These are phyloP conservation scores for Arthrinium phaeospermum DNA, from an alignment of 2,329 filamentous ascomycete species.

Conservation along the genomic window DNA sequence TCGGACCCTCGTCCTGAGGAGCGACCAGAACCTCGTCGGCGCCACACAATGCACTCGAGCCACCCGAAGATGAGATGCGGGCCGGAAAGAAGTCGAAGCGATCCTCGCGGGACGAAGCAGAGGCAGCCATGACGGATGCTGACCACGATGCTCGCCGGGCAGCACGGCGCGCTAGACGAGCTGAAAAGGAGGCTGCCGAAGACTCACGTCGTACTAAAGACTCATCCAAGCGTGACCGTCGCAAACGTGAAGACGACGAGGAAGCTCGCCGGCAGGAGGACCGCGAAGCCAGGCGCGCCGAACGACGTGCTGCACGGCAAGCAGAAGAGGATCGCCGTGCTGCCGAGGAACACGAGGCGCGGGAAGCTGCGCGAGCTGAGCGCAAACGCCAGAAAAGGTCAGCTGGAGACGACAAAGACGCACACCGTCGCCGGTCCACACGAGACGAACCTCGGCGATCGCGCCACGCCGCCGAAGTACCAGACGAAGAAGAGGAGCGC, in stretches of 20 bases:
- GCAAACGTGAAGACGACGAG: slow-evolving; percentile 61
- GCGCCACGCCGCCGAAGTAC: slow-evolving; percentile 44
- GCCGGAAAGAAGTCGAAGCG: slow-evolving; percentile 43
- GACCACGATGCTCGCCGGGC: slow-evolving; percentile 67
- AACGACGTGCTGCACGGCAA: slow-evolving; percentile 54
- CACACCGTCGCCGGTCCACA: slow-evolving; percentile 40
- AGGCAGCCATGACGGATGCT: slow-evolving; percentile 57
- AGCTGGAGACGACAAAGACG: slow-evolving; percentile 49
- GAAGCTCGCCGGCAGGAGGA: slow-evolving; percentile 58
- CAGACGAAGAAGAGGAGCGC: slow-evolving; percentile 59
- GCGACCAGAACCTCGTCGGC: slow-evolving; percentile 53
- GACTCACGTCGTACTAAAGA: slow-evolving; percentile 64
- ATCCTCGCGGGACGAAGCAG: slow-evolving; percentile 45
- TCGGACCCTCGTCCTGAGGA: slow-evolving; percentile 38
- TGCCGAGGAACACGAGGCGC: slow-evolving; percentile 49
- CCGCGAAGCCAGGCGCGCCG: slow-evolving; percentile 63
- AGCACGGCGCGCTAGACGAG: slow-evolving; percentile 64
- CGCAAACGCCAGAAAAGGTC: slow-evolving; percentile 43
- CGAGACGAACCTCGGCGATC: slow-evolving; percentile 56
- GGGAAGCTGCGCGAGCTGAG: slow-evolving; percentile 47
- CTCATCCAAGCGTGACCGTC: slow-evolving; percentile 60
- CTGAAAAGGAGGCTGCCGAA: slow-evolving; percentile 58
- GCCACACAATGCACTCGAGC: slow-evolving; percentile 51
- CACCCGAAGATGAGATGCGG: slow-evolving; percentile 56
- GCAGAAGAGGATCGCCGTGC: slow-evolving; percentile 58